Evolutionary conservation across 2,329 filamentous ascomycete species (phyloP).

Genomic region (Colletotrichum noveboracense): DNA sequence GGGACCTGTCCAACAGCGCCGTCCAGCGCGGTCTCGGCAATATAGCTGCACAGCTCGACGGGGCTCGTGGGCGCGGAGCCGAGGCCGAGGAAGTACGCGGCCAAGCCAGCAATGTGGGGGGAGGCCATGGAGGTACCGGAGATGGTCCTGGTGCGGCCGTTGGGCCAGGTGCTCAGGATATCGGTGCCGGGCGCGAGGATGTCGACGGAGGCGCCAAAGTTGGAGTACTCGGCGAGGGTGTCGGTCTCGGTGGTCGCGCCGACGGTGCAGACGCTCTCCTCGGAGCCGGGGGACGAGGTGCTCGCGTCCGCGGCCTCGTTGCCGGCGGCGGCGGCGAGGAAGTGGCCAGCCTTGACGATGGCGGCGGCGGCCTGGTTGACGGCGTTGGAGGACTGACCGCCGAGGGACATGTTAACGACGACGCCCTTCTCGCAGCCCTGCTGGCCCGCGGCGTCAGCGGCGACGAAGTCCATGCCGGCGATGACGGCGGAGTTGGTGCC

Average conservation of each 20-base stretch:
- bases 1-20: slow-evolving; percentile 40
- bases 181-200: slow-evolving; percentile 55
- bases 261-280: slow-evolving; percentile 56
- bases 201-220: slow-evolving; percentile 55
- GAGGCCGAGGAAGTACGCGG: slow-evolving; percentile 45
- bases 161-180: slow-evolving; percentile 54
- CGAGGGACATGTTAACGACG: slow-evolving; percentile 64
- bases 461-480: slow-evolving; percentile 49
- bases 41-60: slow-evolving; percentile 43
- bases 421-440: slow-evolving; percentile 43
- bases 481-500: slow-evolving; percentile 45
- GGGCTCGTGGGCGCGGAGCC: slow-evolving; percentile 37
- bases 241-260: slow-evolving; percentile 50
- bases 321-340: slow-evolving; percentile 62
- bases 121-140: slow-evolving; percentile 26
- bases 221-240: slow-evolving; percentile 52
- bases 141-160: slow-evolving; percentile 26
- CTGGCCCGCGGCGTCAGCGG: slow-evolving; percentile 32
- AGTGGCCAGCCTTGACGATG: slow-evolving; percentile 51
- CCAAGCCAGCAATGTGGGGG: slow-evolving; percentile 24
- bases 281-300: slow-evolving; percentile 53
- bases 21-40: slow-evolving; percentile 44
- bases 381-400: slow-evolving; percentile 48
- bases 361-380: slow-evolving; percentile 56
- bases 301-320: slow-evolving; percentile 51